Conservation (phyloP, 192 early-diverging fungal species). For the Coemansia sp. region DNA sequence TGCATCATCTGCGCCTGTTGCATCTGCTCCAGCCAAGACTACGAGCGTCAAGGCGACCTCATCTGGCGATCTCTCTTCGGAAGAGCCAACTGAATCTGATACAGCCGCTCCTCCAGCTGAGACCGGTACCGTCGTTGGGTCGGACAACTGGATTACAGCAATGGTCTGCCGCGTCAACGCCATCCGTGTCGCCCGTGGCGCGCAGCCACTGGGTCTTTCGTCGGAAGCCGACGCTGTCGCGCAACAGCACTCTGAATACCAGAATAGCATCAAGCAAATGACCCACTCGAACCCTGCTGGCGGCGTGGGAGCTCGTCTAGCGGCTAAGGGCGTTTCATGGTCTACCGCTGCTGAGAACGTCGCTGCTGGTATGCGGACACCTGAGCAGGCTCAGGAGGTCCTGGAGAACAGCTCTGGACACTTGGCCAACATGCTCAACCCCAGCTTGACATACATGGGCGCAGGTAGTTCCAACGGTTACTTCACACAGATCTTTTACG, state of each 20-base stretch:
- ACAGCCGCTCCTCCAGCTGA: slow-evolving; percentile 10
- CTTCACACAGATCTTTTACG: slow-evolving; percentile 59
- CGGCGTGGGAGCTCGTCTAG: slow-evolving; percentile 40
- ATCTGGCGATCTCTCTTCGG: neutral
- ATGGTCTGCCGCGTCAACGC: slow-evolving; percentile 53
- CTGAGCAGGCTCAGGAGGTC: slow-evolving; percentile 41
- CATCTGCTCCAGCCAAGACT: neutral
- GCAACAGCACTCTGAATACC: slow-evolving; percentile 53
- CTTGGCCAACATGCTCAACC: slow-evolving; percentile 55
- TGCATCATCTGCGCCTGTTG: neutral
- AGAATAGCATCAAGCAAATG: slow-evolving; percentile 47
- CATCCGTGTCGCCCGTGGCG: slow-evolving; percentile 31
- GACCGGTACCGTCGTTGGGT: slow-evolving; percentile 15
- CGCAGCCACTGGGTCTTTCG: slow-evolving; percentile 38
- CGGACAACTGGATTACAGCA: slow-evolving; percentile 32
- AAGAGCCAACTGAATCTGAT: neutral
- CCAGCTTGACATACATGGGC: slow-evolving; percentile 52
- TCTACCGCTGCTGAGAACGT: slow-evolving; percentile 56
- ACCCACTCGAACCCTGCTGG: slow-evolving; percentile 54
- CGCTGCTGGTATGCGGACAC: slow-evolving; percentile 42
- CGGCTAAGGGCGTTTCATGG: slow-evolving; percentile 26
- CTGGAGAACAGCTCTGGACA: slow-evolving; percentile 58
- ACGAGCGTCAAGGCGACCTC: neutral
- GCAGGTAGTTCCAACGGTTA: slow-evolving; percentile 44
- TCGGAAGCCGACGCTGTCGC: slow-evolving; percentile 31